A percentile compares a stretch with the other conserved stretches of the same genome.
phyloP scores from a whole-genome alignment of 1,284 basidiomycete genomes.

The Moniliella sp. region DNA sequence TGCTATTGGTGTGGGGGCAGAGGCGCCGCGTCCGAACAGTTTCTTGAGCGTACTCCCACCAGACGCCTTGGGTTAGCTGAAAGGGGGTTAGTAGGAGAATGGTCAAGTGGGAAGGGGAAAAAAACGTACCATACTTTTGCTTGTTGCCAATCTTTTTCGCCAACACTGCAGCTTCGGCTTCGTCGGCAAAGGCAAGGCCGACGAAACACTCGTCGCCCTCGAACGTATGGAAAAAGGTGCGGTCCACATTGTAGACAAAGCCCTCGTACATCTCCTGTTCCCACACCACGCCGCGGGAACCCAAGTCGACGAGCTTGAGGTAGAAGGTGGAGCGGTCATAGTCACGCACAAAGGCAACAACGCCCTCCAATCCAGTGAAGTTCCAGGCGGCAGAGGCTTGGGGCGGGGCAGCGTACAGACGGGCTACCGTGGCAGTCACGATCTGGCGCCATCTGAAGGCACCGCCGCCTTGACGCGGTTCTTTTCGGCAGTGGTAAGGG shows the following conservation, averaged over 20 bases:
- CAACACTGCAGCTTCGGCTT: conserved; percentile 64
- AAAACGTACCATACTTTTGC: conserved; percentile 44
- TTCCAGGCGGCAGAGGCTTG: conserved; percentile 12
- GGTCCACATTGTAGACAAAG: conserved; percentile 63
- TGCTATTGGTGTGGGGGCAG: too few relatives aligned
- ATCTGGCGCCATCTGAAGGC: conserved; percentile 24
- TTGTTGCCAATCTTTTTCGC: conserved; percentile 62
- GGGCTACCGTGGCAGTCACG: conserved; percentile 26
- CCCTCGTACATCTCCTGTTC: conserved; percentile 73
- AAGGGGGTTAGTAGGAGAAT: too few relatives aligned
- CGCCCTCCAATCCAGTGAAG: conserved; percentile 26
- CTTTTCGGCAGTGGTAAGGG: conserved; percentile 26
- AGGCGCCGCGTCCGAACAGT: too few relatives aligned
- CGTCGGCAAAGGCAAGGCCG: conserved; percentile 71
- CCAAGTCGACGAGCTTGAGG: conserved; percentile 34
- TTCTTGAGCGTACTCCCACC: conserved; percentile 31
- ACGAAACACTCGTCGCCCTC: conserved; percentile 71
- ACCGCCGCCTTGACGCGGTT: conserved; percentile 27
- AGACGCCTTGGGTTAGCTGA: conserved; percentile 45
- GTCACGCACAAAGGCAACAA: conserved; percentile 26
- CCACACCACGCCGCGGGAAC: conserved; percentile 73
- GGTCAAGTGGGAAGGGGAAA: too few relatives aligned
- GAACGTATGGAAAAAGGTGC: conserved; percentile 82
- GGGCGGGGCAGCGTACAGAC: conserved; percentile 20
- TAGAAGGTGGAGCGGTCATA: conserved; percentile 6